Base-by-base conservation (phyloP, 805 yeast species). In the Lachancea nothofagi region DNA sequence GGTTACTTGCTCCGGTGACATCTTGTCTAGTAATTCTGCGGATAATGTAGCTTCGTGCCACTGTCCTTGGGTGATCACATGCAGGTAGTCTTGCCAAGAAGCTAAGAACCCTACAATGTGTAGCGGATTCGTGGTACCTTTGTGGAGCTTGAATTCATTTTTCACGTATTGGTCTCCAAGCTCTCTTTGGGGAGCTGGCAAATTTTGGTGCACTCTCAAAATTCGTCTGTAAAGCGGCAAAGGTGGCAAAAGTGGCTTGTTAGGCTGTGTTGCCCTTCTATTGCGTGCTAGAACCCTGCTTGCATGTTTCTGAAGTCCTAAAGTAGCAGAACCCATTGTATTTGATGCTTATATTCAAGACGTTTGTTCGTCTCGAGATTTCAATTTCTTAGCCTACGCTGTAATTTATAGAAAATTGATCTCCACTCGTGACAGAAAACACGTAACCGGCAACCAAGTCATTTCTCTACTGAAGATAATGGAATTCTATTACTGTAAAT, bases 81-180 rank as follows among this genome's bases (percentile, higher is more conserved):
- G 65, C 45, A 83, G 68, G 53, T 84, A 84, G 45, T 82, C 90
- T 61, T 93, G 98, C 99, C 99, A 93, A 44, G 86, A 81, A 1
- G 95, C 78, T 45, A 93, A 69, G 52, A 93, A 93, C 8, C 97
- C 98, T 8, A 93, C 88, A 24, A 93, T 87, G 55, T 90, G 95
- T 18, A 87, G 70, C 3, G 99, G 97, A 59, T 93, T 88, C 48
- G 87, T 96, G 5, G 82, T 74, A 34, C 68, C 62, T 44, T 78
- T 75, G 64, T 93, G 98, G 5, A 89, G 81, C 52, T 79, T 78
- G 68, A 93, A 93, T 65, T 93, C 99, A 25, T 80, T 75, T 57
- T 79, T 83, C 37, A 90, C 96, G 59, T 93, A 93, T 49, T 77
- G 72, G 61, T 93, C 96, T 3, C 98, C 99, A 17, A 93, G 69